Evolutionary conservation across 1,284 basidiomycete species (phyloP).

Genomic region (Cryptococcus neoformans): DNA sequence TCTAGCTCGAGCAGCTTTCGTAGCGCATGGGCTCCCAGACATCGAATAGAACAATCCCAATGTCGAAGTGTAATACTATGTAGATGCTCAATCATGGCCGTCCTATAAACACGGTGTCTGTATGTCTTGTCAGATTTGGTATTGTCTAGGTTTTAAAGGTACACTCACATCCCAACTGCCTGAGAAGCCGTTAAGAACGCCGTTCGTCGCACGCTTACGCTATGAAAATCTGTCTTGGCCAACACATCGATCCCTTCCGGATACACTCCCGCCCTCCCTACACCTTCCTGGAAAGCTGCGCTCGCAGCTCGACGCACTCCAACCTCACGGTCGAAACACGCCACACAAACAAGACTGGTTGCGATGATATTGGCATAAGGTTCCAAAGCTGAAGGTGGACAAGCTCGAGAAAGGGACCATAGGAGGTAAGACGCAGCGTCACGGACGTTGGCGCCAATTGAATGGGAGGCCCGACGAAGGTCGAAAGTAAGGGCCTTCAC

Average conservation of each 20-base stretch:
- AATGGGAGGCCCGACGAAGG: constrained; percentile 83
- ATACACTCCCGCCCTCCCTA: constrained; percentile 85
- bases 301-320: constrained; percentile 95
- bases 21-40: constrained; percentile 74
- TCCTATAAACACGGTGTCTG: constrained; percentile 64
- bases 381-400: constrained; percentile 59
- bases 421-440: constrained; percentile 93
- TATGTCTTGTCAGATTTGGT: constrained; percentile 21
- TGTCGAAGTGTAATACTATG: constrained; percentile 73
- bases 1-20: constrained; percentile 62
- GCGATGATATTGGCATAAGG: constrained; percentile 68
- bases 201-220: constrained; percentile 78
- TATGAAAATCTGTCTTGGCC: constrained; percentile 89
- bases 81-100: constrained; percentile 69
- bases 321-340: constrained; percentile 89
- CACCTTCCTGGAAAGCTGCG: constrained; percentile 96
- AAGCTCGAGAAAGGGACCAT: constrained; percentile 87
- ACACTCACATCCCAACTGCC: constrained; percentile 73
- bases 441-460: constrained; percentile 88
- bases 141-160: constrained; percentile 49
- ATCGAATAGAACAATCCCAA: constrained; percentile 83
- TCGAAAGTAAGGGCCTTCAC: constrained; percentile 91
- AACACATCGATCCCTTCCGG: constrained; percentile 93
- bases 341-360: constrained; percentile 67
- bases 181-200: constrained; percentile 81